phyloP scores from a whole-genome alignment of 495 filamentous ascomycete genomes.

The Penicillium pulvis region DNA sequence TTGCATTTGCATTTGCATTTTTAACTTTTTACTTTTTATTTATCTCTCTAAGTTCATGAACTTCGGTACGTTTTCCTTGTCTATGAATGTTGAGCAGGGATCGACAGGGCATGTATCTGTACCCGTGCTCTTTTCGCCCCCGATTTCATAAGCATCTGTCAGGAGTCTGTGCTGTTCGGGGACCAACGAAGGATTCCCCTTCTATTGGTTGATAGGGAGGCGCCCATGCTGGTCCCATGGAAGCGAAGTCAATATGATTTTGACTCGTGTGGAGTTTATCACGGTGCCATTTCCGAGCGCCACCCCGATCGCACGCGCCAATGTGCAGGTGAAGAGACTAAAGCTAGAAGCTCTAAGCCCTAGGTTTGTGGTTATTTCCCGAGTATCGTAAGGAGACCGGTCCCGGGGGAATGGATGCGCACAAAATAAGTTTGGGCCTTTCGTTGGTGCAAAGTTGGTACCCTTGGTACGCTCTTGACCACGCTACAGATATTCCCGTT shows the following conservation, averaged over 20 bases:
- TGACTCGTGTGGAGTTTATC: constrained; percentile 16
- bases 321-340: not conserved
- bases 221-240: constrained; percentile 1
- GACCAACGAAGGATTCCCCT: not conserved
- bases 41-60: not conserved
- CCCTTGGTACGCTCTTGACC: not conserved
- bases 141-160: constrained; percentile 3
- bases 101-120: constrained; percentile 13
- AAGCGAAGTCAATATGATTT: constrained; percentile 7
- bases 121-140: not conserved
- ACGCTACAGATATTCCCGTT: not conserved
- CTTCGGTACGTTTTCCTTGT: not conserved
- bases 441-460: not conserved
- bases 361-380: not conserved
- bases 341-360: not conserved
- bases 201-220: constrained; percentile 11
- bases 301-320: constrained; percentile 19
- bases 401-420: constrained; percentile 4
- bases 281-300: constrained; percentile 18
- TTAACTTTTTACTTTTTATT: not conserved
- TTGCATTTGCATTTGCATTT: not conserved
- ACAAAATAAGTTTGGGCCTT: not conserved
- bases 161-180: constrained; percentile 5
- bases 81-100: constrained; percentile 5
- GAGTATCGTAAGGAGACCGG: not conserved